Evolutionary conservation across 805 yeast species (phyloP).

Genomic region (Saccharomycopsis synnaedendra): DNA sequence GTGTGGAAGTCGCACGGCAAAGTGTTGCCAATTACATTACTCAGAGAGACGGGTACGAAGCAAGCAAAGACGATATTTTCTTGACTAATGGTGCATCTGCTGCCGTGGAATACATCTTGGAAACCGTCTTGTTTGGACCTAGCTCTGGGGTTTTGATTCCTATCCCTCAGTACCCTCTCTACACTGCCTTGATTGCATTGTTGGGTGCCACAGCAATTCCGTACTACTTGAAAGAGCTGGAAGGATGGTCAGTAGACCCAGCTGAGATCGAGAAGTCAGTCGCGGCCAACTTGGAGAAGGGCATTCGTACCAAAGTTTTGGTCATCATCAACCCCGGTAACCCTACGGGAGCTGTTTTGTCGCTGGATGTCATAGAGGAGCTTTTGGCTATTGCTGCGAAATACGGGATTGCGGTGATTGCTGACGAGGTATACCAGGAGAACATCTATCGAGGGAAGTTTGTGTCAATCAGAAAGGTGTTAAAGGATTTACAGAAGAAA

Average conservation of each 20-base stretch:
- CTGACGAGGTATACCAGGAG: conserved; percentile 97
- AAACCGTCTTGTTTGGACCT: conserved; percentile 55
- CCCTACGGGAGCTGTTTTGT: conserved; percentile 87
- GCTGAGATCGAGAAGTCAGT: conserved; percentile 43
- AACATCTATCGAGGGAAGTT: conserved; percentile 79
- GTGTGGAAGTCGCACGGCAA: conserved; percentile 59
- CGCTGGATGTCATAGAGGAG: conserved; percentile 52
- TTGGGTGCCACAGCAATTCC: conserved; percentile 77
- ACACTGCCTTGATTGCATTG: conserved; percentile 87
- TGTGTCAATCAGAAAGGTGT: conserved; percentile 71
- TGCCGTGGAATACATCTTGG: conserved; percentile 74
- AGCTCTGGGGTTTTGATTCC: conserved; percentile 82
- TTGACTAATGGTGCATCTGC: conserved; percentile 92
- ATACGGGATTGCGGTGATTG: conserved; percentile 75
- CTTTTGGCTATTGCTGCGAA: conserved; percentile 74
- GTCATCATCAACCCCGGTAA: conserved; percentile 97
- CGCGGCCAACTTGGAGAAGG: conserved; percentile 24
- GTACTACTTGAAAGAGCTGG: conserved; percentile 70
- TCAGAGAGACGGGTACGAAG: conserved; percentile 54
- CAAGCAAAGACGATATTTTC: conserved; percentile 64
- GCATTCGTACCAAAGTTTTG: conserved; percentile 59
- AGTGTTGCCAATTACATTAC: conserved; percentile 74
- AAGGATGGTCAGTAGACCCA: conserved; percentile 78
- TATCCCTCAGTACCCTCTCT: conserved; percentile 95
- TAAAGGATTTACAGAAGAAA: conserved; percentile 46